phyloP scores from a whole-genome alignment of 2,329 filamentous ascomycete genomes.

The Pestalotiopsis sp. region DNA sequence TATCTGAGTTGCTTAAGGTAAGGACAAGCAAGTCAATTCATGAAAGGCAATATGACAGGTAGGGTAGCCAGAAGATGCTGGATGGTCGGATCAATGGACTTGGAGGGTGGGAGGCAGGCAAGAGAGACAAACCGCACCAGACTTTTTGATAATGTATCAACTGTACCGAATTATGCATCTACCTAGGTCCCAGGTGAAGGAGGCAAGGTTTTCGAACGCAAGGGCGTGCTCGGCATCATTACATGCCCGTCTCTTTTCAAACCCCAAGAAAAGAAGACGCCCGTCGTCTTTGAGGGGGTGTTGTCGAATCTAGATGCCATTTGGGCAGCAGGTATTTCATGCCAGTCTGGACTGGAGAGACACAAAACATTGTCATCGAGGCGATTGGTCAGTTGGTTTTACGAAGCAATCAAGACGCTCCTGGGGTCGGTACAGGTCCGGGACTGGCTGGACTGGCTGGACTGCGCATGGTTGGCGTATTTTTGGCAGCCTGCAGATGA shows the following conservation, averaged over 20 bases:
- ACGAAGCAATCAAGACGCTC: neutral
- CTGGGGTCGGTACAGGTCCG: neutral
- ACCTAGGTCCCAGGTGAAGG: neutral
- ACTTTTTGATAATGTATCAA: too few species aligned
- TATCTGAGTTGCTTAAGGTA: neutral
- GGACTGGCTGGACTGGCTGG: conserved; percentile 3
- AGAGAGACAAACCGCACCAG: neutral
- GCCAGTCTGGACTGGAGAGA: neutral
- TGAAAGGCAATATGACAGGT: neutral
- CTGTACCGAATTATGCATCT: too few species aligned
- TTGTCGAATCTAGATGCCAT: neutral
- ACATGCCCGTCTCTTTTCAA: neutral
- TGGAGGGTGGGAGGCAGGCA: neutral
- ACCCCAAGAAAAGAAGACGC: neutral
- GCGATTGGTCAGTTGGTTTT: conserved; percentile 2
- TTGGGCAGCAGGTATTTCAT: neutral
- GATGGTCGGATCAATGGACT: neutral
- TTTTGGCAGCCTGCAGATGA: conserved; percentile 3
- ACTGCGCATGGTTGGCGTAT: neutral
- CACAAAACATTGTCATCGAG: neutral
- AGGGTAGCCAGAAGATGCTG: neutral
- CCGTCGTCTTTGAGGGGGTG: neutral
- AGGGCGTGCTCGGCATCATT: neutral
- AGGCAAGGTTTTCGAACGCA: neutral
- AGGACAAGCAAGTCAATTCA: neutral